A percentile compares a stretch with the other conserved stretches of the same genome.
These are phyloP conservation scores for Ilyonectria mors-panacis DNA, from an alignment of 2,329 filamentous ascomycete species.

Conservation along the genomic window DNA sequence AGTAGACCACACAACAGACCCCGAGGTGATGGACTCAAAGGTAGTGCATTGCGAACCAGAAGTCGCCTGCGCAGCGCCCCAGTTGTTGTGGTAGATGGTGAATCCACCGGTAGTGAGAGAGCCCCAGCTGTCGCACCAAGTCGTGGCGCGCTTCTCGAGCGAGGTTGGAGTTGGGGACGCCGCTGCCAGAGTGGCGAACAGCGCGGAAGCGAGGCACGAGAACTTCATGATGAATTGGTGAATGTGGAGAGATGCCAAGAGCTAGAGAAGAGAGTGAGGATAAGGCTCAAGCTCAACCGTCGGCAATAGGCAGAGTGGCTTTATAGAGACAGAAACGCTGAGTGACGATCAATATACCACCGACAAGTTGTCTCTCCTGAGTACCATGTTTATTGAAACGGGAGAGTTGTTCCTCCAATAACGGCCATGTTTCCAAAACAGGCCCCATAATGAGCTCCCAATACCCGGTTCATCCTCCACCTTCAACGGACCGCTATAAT, in stretches of 20 bases:
- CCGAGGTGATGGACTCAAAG: slow-evolving; percentile 53
- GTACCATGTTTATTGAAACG: not conserved
- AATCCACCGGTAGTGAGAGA: slow-evolving; percentile 57
- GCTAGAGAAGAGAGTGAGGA: not conserved
- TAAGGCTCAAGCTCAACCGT: not conserved
- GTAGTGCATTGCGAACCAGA: slow-evolving; percentile 60
- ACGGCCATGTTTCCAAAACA: slow-evolving; percentile 24
- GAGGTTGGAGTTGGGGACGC: slow-evolving; percentile 48
- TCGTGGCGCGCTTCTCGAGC: slow-evolving; percentile 53
- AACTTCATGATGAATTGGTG: slow-evolving; percentile 41
- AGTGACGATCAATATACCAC: slow-evolving; percentile 13
- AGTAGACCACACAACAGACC: slow-evolving; percentile 58
- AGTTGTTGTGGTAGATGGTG: slow-evolving; percentile 68
- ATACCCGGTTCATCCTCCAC: slow-evolving; percentile 6
- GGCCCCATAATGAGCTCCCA: not conserved
- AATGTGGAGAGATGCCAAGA: not conserved
- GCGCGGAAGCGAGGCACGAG: slow-evolving; percentile 42
- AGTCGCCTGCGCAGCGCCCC: slow-evolving; percentile 57
- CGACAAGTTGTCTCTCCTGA: not conserved
- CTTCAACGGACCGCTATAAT: not conserved
- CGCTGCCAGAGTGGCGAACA: slow-evolving; percentile 48
- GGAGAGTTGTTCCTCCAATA: slow-evolving; percentile 26
- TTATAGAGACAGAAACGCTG: not conserved
- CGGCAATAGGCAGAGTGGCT: not conserved
- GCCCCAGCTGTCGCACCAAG: slow-evolving; percentile 58